Evolutionary conservation across 345 rosid species (phyloP).

Genomic region (Iberis pinnata): DNA sequence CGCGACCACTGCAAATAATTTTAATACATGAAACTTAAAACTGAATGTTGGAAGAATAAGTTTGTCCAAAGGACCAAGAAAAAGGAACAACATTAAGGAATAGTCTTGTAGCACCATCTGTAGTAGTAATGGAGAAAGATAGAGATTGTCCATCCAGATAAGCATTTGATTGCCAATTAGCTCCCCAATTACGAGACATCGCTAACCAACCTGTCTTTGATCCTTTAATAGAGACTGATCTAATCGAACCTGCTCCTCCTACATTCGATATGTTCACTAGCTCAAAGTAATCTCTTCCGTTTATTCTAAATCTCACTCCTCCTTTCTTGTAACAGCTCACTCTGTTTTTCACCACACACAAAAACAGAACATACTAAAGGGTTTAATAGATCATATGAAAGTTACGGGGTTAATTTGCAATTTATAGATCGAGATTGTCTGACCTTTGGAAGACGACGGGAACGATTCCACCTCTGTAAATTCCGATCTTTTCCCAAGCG

Average conservation of each 20-base stretch:
- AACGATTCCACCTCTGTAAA: slow-evolving; percentile 74
- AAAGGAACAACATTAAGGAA: slow-evolving; percentile 51
- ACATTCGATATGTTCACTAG: slow-evolving; percentile 66
- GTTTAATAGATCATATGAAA: neutral
- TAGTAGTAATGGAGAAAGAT: slow-evolving; percentile 65
- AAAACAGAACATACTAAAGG: no score
- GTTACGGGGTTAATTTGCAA: neutral
- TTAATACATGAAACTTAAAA: slow-evolving; percentile 26
- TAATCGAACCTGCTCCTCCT: slow-evolving; percentile 68
- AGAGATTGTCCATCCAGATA: slow-evolving; percentile 73
- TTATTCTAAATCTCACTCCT: slow-evolving; percentile 80
- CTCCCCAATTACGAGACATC: slow-evolving; percentile 94
- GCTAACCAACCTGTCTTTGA: slow-evolving; percentile 68
- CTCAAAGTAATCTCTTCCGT: slow-evolving; percentile 83
- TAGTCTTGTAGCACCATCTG: slow-evolving; percentile 49
- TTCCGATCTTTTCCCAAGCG: slow-evolving; percentile 84
- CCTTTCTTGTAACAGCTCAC: slow-evolving; percentile 73
- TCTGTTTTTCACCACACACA: slow-evolving; percentile 35
- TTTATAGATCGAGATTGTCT: neutral
- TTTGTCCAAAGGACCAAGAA: slow-evolving; percentile 68
- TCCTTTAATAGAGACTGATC: slow-evolving; percentile 62
- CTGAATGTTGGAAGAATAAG: slow-evolving; percentile 42
- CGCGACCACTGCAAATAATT: slow-evolving; percentile 32
- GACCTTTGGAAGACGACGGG: slow-evolving; percentile 80
- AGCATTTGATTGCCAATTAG: slow-evolving; percentile 89